phyloP scores from a whole-genome alignment of 345 rosid genomes.

The Streptanthus diversifolius region DNA sequence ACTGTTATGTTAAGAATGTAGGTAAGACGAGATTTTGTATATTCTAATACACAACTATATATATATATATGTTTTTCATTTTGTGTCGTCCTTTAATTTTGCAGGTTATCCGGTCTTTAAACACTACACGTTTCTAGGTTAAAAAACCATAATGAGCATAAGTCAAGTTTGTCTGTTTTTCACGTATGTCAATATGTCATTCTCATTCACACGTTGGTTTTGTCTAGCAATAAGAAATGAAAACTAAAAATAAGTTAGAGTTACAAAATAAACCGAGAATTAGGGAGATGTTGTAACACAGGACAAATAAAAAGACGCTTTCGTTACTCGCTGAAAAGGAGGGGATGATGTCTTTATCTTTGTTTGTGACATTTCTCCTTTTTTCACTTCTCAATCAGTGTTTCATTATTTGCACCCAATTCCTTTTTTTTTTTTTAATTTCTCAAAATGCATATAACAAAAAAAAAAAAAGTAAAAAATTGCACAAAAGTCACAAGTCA shows the following conservation, averaged over 20 bases:
- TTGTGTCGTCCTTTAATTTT: background rate
- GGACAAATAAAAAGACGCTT: background rate
- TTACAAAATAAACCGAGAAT: constrained; percentile 26
- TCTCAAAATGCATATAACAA: background rate
- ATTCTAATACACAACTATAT: background rate
- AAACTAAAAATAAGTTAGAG: background rate
- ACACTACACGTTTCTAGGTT: background rate
- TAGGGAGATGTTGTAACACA: background rate
- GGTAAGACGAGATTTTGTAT: background rate
- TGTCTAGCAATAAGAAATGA: background rate
- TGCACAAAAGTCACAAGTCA: background rate
- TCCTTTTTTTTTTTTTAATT: background rate
- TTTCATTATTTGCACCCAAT: constrained; percentile 18
- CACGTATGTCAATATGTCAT: too few relatives aligned
- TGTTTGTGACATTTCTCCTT: constrained; percentile 26
- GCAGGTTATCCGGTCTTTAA: background rate
- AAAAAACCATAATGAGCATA: background rate
- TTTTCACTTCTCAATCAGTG: constrained; percentile 18
- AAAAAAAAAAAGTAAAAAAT: background rate
- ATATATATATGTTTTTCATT: background rate
- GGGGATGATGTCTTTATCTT: constrained; percentile 20
- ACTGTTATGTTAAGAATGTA: background rate
- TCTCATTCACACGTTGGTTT: constrained; percentile 16
- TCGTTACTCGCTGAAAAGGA: constrained; percentile 22
- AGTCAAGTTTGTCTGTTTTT: too few relatives aligned